Evolutionary conservation across 345 rosid species (phyloP).

Genomic region (Corchorus capsularis): DNA sequence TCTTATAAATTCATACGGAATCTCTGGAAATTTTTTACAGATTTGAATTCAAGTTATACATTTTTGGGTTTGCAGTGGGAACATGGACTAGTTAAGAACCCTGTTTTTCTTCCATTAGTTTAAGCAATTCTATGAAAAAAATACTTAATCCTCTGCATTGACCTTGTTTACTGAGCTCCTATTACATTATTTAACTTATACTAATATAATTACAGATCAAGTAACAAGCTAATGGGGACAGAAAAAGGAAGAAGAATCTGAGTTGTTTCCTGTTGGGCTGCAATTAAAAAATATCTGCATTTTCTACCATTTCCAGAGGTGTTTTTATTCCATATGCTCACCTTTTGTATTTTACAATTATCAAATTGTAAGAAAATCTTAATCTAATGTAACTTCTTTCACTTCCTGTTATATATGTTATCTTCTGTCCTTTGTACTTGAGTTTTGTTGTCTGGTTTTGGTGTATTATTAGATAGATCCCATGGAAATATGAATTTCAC

Average conservation of each 20-base stretch:
- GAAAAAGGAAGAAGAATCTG: constrained; percentile 20
- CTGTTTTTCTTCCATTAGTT: constrained; percentile 19
- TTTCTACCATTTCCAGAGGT: constrained; percentile 19
- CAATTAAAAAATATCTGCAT: constrained; percentile 16
- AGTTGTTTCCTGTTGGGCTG: constrained; percentile 21
- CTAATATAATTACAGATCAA: constrained; percentile 25
- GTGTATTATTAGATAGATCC: constrained; percentile 12
- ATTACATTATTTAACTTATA: neutral
- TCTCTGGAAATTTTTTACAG: constrained; percentile 33
- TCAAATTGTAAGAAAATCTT: neutral
- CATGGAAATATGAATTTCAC: constrained; percentile 2
- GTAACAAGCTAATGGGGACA: constrained; percentile 7
- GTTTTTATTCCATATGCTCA: neutral
- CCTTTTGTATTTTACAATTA: no score
- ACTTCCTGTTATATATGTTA: no score
- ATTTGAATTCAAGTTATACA: no score
- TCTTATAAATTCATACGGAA: constrained; percentile 30
- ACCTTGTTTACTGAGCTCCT: constrained; percentile 33
- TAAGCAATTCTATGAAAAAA: no score
- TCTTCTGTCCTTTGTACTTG: neutral
- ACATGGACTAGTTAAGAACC: no score
- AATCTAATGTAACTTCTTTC: neutral
- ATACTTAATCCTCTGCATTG: constrained; percentile 39
- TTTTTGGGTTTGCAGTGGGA: no score
- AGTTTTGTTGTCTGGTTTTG: neutral